These are phyloP conservation scores for Cerrena zonata DNA, from an alignment of 1,284 basidiomycete species.

Conservation along the genomic window DNA sequence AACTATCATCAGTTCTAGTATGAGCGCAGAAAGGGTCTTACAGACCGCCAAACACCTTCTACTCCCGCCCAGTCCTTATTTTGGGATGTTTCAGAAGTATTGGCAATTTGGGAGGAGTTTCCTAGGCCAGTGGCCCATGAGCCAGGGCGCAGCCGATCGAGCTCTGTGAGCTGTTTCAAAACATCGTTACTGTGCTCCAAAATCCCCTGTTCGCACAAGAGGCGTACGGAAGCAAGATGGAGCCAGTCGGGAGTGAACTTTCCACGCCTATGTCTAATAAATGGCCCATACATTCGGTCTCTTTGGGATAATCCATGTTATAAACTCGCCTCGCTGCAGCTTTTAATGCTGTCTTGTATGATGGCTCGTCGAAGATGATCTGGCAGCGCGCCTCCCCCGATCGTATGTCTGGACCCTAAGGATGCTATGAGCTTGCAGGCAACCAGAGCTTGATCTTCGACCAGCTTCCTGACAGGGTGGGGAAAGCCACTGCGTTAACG, in stretches of 20 bases:
- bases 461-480: background rate
- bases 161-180: background rate
- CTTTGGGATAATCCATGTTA: background rate
- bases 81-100: background rate
- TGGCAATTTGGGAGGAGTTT: background rate
- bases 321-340: background rate
- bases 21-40: background rate
- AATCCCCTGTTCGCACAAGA: background rate
- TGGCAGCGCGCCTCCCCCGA: too few species aligned
- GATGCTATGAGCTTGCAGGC: background rate
- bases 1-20: background rate
- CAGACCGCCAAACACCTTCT: conserved; percentile 7
- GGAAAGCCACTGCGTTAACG: background rate
- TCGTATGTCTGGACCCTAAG: background rate
- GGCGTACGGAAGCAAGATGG: background rate
- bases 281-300: background rate
- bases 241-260: conserved; percentile 1
- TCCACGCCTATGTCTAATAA: background rate
- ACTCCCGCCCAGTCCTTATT: conserved; percentile 6
- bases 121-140: background rate
- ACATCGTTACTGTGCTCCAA: background rate
- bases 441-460: background rate
- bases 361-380: background rate
- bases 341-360: background rate
- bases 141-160: background rate